These are phyloP conservation scores for Moesziomyces antarcticus DNA, from an alignment of 1,284 basidiomycete species.

Conservation along the genomic window DNA sequence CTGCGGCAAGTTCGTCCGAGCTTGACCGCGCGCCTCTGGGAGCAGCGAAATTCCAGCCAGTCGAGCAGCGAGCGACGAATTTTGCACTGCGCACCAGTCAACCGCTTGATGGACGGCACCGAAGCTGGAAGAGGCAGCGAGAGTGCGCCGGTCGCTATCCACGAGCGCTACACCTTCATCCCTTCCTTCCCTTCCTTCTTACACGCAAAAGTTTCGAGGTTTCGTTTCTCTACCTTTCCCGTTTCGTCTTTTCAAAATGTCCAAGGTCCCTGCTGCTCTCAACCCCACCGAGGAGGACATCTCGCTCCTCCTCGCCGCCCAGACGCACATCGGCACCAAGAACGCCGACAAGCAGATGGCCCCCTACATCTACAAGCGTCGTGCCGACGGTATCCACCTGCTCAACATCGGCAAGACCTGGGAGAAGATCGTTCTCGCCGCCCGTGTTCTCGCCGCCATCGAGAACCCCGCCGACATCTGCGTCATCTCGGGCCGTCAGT, in stretches of 20 bases:
- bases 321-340: constrained; percentile 88
- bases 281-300: constrained; percentile 97
- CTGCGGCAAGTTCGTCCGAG: constrained; percentile 43
- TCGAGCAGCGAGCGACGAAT: background rate
- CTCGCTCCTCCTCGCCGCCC: constrained; percentile 90
- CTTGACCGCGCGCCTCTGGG: background rate
- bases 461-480: constrained; percentile 98
- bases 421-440: constrained; percentile 82
- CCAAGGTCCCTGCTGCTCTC: constrained; percentile 89
- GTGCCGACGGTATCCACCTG: constrained; percentile 96
- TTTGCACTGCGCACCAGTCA: background rate
- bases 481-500: constrained; percentile 96
- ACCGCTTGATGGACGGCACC: background rate
- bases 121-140: background rate
- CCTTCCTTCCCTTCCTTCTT: constrained; percentile 29
- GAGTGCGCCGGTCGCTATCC: constrained; percentile 20
- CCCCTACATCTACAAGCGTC: constrained; percentile 96
- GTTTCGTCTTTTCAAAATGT: constrained; percentile 32
- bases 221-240: constrained; percentile 24
- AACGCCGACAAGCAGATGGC: constrained; percentile 99
- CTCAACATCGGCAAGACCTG: constrained; percentile 99
- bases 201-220: constrained; percentile 55
- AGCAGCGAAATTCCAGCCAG: background rate
- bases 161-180: constrained; percentile 12
- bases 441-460: constrained; percentile 71